Evolutionary conservation across 2,329 filamentous ascomycete species (phyloP).

Genomic region (Cercospora sojina): DNA sequence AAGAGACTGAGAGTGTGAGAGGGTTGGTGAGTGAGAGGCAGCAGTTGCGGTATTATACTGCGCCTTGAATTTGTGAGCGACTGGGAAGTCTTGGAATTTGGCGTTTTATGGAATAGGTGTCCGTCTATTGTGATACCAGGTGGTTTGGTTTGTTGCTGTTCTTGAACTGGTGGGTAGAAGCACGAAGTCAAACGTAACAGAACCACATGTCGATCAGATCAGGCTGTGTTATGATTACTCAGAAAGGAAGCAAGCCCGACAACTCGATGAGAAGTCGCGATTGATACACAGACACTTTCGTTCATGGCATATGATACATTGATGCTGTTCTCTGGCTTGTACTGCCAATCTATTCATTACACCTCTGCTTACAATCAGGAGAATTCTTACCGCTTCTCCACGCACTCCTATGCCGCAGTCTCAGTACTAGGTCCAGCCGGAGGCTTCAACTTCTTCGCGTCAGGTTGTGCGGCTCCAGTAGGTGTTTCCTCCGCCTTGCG

Average conservation of each 20-base stretch:
- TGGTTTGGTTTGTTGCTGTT: neutral
- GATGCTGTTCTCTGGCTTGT: conserved; percentile 7
- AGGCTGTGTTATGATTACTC: neutral
- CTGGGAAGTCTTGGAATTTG: neutral
- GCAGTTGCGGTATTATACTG: neutral
- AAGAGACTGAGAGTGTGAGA: conserved; percentile 19
- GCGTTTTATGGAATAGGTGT: neutral
- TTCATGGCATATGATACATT: neutral
- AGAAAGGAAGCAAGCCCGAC: neutral
- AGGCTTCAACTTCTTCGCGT: conserved; percentile 32
- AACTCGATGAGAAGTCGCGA: neutral
- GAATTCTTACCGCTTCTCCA: neutral
- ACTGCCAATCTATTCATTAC: conserved; percentile 18
- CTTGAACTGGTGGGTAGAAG: neutral
- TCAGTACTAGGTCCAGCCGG: conserved; percentile 11
- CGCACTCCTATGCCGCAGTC: conserved; percentile 8
- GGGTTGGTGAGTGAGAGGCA: conserved; percentile 11
- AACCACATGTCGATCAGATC: neutral
- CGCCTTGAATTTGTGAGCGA: neutral
- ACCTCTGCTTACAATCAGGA: conserved; percentile 12
- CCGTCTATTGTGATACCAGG: neutral
- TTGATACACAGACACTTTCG: neutral
- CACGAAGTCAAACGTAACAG: neutral
- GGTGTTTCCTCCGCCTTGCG: conserved; percentile 34
- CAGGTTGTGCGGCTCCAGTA: conserved; percentile 16